Percentiles rank a stretch among this genome's conserved stretches.
These are phyloP conservation scores for Hirschioporus abietinus DNA, from an alignment of 768 basidiomycete genomes.

Conservation along the genomic window DNA sequence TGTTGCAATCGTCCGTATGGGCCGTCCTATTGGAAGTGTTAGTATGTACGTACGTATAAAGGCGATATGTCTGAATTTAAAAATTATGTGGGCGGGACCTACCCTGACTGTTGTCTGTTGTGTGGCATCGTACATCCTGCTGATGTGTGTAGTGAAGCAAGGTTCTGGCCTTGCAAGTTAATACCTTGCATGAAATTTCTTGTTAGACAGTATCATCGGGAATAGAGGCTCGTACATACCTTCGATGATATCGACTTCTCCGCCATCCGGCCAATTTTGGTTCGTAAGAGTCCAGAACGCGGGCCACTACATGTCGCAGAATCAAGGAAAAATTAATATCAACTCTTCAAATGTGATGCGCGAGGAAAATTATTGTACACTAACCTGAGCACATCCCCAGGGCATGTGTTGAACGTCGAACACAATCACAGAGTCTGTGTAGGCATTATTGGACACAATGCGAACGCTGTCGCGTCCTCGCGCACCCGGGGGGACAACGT, in stretches of 20 bases:
- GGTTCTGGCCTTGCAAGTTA: slow-evolving; percentile 38
- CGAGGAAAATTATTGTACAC: neutral
- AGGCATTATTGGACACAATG: slow-evolving; percentile 41
- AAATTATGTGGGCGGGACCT: slow-evolving; percentile 10
- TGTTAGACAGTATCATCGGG: neutral
- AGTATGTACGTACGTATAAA: neutral
- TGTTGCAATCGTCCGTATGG: slow-evolving; percentile 43
- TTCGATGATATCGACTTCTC: slow-evolving; percentile 31
- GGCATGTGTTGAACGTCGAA: slow-evolving; percentile 59
- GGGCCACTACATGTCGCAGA: slow-evolving; percentile 43
- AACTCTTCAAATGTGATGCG: neutral
- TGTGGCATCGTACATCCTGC: slow-evolving; percentile 42
- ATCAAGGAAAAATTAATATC: slow-evolving; percentile 5
- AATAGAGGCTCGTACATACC: neutral
- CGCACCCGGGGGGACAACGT: slow-evolving; percentile 28
- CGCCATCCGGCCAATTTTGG: slow-evolving; percentile 53
- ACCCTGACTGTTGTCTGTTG: slow-evolving; percentile 44
- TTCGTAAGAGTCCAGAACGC: slow-evolving; percentile 56
- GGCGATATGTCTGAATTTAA: neutral
- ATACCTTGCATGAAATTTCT: slow-evolving; percentile 34
- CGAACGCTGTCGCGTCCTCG: slow-evolving; percentile 56
- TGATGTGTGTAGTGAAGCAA: slow-evolving; percentile 52
- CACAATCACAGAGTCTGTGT: slow-evolving; percentile 41
- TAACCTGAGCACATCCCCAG: slow-evolving; percentile 34
- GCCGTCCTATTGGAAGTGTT: slow-evolving; percentile 25